Percentiles rank a stretch among this genome's conserved stretches.
These are phyloP conservation scores for Fagus crenata DNA, from an alignment of 306 rosid species.

Conservation along the genomic window DNA sequence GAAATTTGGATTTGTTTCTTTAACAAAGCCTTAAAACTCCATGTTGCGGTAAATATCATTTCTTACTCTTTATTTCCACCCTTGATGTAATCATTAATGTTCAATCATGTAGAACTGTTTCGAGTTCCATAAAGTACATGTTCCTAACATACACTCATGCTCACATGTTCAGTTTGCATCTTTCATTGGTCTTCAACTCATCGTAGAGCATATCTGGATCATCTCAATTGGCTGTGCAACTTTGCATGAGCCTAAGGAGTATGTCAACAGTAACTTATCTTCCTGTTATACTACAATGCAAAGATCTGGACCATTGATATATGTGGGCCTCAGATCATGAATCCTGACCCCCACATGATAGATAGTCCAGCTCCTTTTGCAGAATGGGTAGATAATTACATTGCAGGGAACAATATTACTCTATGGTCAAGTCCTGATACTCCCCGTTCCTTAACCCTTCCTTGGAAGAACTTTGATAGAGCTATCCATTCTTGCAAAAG, in stretches of 20 bases:
- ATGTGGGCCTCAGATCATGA: too few species aligned
- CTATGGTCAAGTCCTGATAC: too few species aligned
- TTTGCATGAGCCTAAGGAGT: too few species aligned
- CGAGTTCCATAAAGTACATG: not conserved
- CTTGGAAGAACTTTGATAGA: not conserved
- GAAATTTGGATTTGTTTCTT: not conserved
- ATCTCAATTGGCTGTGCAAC: too few species aligned
- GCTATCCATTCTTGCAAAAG: not conserved
- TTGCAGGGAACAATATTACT: not conserved
- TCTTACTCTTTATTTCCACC: too few species aligned
- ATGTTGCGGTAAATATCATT: not conserved
- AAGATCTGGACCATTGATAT: not conserved
- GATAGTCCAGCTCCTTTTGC: not conserved
- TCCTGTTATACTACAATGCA: not conserved
- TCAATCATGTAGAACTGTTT: not conserved
- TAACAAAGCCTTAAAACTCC: not conserved
- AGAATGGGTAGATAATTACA: not conserved
- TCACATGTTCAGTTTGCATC: too few species aligned
- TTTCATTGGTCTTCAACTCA: too few species aligned
- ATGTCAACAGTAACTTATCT: too few species aligned
- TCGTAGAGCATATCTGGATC: too few species aligned
- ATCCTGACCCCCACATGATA: not conserved
- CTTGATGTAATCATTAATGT: too few species aligned
- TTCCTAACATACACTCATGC: too few species aligned
- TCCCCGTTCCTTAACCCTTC: not conserved